Conservation (phyloP, 495 filamentous ascomycete genomes). For the Gamarada debralockiae region DNA sequence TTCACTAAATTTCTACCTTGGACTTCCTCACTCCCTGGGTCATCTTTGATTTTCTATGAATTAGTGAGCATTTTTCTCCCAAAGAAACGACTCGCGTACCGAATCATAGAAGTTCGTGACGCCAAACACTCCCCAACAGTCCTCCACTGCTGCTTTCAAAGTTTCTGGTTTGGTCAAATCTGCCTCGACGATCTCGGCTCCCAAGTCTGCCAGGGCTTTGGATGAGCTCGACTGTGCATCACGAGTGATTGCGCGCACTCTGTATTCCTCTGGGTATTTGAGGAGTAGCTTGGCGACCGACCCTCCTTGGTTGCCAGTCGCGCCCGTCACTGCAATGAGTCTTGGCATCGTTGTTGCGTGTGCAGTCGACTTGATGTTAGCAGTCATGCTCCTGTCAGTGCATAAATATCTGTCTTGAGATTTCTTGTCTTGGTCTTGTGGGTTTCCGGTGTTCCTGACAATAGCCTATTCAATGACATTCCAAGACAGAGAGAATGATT, state of each 20-base stretch:
- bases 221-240: background rate
- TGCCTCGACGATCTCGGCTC: conserved; percentile 5
- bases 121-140: conserved; percentile 6
- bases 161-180: conserved; percentile 4
- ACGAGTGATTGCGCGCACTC: conserved; percentile 1
- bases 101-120: conserved; percentile 10
- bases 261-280: conserved; percentile 9
- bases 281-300: conserved; percentile 5
- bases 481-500: too few species aligned
- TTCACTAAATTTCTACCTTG: conserved; percentile 7
- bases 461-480: too few species aligned
- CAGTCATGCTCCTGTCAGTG: too few species aligned
- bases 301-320: conserved; percentile 8
- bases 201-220: background rate
- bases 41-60: conserved; percentile 2
- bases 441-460: too few species aligned
- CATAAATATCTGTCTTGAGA: too few species aligned
- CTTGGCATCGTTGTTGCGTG: too few species aligned
- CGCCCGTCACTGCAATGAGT: conserved; percentile 6
- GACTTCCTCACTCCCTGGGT: conserved; percentile 9
- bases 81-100: background rate
- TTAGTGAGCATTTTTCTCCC: background rate
- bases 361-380: too few species aligned
- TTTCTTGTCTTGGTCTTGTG: too few species aligned
- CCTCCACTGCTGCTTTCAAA: conserved; percentile 1